These are phyloP conservation scores for Pichia kluyveri DNA, from an alignment of 805 yeast species.

Conservation along the genomic window DNA sequence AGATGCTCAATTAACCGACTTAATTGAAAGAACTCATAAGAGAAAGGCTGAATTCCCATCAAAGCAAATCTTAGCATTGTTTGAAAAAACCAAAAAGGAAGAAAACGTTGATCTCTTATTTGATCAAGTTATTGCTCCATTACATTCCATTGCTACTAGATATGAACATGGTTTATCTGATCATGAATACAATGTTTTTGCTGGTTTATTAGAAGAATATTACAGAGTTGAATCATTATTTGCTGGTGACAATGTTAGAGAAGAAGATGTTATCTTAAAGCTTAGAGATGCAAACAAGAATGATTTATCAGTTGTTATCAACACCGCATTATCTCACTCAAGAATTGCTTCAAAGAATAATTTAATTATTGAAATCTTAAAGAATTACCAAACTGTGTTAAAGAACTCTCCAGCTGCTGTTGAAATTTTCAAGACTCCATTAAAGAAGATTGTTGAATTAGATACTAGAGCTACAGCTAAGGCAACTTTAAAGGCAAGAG, in stretches of 20 bases:
- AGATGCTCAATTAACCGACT: slow-evolving; percentile 54
- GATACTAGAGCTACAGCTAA: slow-evolving; percentile 88
- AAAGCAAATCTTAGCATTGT: slow-evolving; percentile 62
- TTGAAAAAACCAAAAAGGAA: slow-evolving; percentile 51
- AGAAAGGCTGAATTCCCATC: slow-evolving; percentile 89
- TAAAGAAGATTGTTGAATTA: slow-evolving; percentile 75
- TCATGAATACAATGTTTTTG: slow-evolving; percentile 76
- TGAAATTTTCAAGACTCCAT: slow-evolving; percentile 60
- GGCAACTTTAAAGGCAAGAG: slow-evolving; percentile 92
- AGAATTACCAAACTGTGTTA: slow-evolving; percentile 70
- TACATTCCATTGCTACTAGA: slow-evolving; percentile 57
- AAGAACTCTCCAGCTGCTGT: slow-evolving; percentile 59
- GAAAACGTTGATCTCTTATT: slow-evolving; percentile 41
- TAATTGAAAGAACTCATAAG: slow-evolving; percentile 56
- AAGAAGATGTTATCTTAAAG: slow-evolving; percentile 80
- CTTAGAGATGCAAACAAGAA: slow-evolving; percentile 84
- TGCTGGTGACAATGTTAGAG: slow-evolving; percentile 66
- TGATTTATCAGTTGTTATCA: slow-evolving; percentile 63
- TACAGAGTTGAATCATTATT: slow-evolving; percentile 71
- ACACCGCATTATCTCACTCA: slow-evolving; percentile 76
- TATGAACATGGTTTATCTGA: slow-evolving; percentile 70
- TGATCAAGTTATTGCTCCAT: slow-evolving; percentile 58
- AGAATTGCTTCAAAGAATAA: slow-evolving; percentile 91
- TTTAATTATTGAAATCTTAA: slow-evolving; percentile 75
- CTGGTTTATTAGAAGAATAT: slow-evolving; percentile 61